Base-by-base conservation (phyloP, 805 yeast species). In the Saccharomycopsis schoenii region DNA sequence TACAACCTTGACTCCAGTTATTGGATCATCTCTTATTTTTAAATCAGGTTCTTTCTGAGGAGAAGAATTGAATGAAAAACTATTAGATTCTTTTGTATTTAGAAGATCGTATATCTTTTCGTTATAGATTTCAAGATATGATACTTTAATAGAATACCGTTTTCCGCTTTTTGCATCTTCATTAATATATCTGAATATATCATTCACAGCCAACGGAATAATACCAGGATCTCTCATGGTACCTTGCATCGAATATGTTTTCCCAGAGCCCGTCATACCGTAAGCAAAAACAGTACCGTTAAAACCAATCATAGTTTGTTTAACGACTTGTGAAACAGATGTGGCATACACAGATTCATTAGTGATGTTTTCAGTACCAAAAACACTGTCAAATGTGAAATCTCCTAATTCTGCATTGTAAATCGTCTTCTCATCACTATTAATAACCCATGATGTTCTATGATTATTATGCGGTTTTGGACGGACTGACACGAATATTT, bases 191-290 rank as follows among this genome's bases (percentile, higher is more conserved):
- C 76, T 72, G 68, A 84, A 91, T 2, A 88, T 76, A 54, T 81
- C 80, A 60, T 78, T 76, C 12, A 85, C 84, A 4, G 93, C 85
- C 43, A 83, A 74, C 47, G 86, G 83, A 52, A 91, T 86, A 57
- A 90, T 77, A 3, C 97, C 96, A 0, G 85, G 84, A 64, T 84
- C 85, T 4, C 66, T 64, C 1, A 72, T 76, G 34, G 78, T 75
- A 37, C 96, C 97, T 64, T 85, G 85, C 96, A 90, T 90, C 1
- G 96, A 82, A 69, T 81, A 84, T 0, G 97, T 90, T 71, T 90
- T 90, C 11, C 97, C 97, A 0, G 96, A 86, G 0, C 97, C 97
- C 0, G 97, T 90, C 90, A 88, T 88, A 41, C 97, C 97, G 68
- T 90, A 90, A 0, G 98, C 97, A 71, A 93, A 90, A 0, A 92